Conservation (phyloP, 805 yeast genomes). For the Wickerhamomyces mucosus region DNA sequence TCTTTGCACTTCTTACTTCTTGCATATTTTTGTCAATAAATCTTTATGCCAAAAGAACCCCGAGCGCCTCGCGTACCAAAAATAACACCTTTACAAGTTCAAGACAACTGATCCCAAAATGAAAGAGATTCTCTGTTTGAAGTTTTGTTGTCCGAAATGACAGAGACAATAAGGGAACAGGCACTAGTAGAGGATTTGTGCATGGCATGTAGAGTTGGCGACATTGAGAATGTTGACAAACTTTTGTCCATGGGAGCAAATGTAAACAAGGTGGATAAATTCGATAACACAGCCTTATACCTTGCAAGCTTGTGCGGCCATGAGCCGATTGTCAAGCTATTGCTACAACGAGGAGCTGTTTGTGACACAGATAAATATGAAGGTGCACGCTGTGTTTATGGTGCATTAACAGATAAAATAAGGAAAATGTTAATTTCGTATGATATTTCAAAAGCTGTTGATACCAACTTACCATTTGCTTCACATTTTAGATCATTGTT, state of each 20-base stretch:
- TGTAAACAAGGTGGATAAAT: constrained; percentile 44
- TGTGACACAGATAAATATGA: constrained; percentile 78
- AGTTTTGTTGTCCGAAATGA: no score
- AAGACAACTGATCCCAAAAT: constrained; percentile 1
- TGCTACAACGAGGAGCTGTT: constrained; percentile 59
- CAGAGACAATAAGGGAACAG: no score
- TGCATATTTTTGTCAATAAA: no score
- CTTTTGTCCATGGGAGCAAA: constrained; percentile 39
- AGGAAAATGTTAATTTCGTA: constrained; percentile 46
- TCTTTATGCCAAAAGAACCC: no score
- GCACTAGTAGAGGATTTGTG: constrained; percentile 38
- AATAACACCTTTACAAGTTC: no score
- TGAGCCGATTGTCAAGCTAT: constrained; percentile 45
- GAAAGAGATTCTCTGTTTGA: no score
- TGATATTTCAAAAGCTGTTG: constrained; percentile 63
- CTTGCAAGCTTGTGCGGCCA: constrained; percentile 74
- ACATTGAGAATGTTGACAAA: constrained; percentile 51
- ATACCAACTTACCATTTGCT: constrained; percentile 62
- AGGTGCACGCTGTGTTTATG: constrained; percentile 71
- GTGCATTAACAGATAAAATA: constrained; percentile 63
- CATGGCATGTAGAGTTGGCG: constrained; percentile 63
- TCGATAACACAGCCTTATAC: constrained; percentile 69
- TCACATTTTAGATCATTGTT: constrained; percentile 49
- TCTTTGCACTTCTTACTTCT: no score
- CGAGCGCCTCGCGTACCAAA: no score